These are phyloP conservation scores for Cardiospermum halicacabum DNA, from an alignment of 345 rosid species.

Conservation along the genomic window DNA sequence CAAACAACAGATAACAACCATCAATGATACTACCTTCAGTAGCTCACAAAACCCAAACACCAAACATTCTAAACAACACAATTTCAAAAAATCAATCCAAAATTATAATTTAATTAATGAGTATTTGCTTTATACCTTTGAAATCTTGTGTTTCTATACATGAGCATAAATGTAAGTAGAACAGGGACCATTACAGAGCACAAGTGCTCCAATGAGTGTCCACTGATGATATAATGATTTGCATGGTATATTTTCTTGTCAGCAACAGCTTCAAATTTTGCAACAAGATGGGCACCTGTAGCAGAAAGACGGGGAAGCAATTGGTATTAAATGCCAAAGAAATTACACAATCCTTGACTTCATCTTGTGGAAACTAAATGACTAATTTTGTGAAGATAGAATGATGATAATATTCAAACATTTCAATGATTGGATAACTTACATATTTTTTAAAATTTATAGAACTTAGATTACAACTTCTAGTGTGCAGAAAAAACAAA, in stretches of 20 bases:
- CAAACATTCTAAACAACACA: background rate
- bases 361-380: background rate
- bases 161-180: constrained; percentile 67
- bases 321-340: background rate
- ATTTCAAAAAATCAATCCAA: background rate
- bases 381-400: background rate
- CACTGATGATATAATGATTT: constrained; percentile 56
- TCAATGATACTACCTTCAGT: background rate
- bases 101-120: too few relatives aligned
- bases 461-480: background rate
- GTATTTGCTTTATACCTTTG: too few relatives aligned
- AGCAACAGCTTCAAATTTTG: constrained; percentile 56
- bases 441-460: background rate
- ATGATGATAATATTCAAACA: background rate
- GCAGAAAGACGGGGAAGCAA: background rate
- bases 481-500: background rate
- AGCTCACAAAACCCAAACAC: background rate
- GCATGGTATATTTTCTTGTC: constrained; percentile 60
- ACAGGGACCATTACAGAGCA: constrained; percentile 50
- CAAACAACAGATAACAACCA: background rate
- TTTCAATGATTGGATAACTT: background rate
- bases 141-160: constrained; percentile 46
- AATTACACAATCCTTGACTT: background rate
- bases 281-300: constrained; percentile 49
- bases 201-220: constrained; percentile 76